Percentiles rank a stretch among this genome's conserved stretches.
phyloP scores from a whole-genome alignment of 2,329 filamentous ascomycete species.

The Beauveria asiatica region DNA sequence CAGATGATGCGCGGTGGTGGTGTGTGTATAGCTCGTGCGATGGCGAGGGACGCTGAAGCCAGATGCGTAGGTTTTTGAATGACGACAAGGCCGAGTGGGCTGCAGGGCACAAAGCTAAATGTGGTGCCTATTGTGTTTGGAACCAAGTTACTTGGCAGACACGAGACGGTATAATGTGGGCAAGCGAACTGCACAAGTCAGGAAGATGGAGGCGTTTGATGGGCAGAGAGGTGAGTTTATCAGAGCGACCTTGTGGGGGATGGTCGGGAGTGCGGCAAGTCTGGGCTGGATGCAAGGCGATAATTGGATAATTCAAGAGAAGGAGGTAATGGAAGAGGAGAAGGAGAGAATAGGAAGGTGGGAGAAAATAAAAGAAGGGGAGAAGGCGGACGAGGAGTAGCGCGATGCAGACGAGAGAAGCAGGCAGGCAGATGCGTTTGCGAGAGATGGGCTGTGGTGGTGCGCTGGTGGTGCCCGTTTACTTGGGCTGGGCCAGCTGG shows the following conservation, averaged over 20 bases:
- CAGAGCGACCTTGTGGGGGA: slow-evolving; percentile 2
- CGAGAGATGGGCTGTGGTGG: not conserved
- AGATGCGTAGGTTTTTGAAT: not conserved
- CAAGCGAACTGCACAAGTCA: not conserved
- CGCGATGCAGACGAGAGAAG: not conserved
- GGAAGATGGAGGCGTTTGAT: slow-evolving; percentile 1
- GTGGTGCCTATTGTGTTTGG: not conserved
- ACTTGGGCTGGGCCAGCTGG: not conserved
- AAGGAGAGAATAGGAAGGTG: not conserved
- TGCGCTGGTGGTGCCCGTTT: not conserved
- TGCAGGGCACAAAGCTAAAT: slow-evolving; percentile 6
- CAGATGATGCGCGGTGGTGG: slow-evolving; percentile 2
- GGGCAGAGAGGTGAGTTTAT: not conserved
- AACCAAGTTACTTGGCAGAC: slow-evolving; percentile 4
- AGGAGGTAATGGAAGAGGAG: not conserved
- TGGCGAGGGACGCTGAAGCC: not conserved
- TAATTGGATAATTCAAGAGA: not conserved
- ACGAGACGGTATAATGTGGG: slow-evolving; percentile 1
- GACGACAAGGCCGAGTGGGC: not conserved
- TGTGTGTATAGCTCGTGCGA: slow-evolving; percentile 4
- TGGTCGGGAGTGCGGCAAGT: not conserved
- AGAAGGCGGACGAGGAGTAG: not conserved
- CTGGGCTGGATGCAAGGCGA: not conserved
- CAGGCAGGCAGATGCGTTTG: slow-evolving; percentile 2
- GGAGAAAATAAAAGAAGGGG: not conserved